Base-by-base conservation (phyloP, 805 yeast species). In the Maudiozyma serrabonitensis region DNA sequence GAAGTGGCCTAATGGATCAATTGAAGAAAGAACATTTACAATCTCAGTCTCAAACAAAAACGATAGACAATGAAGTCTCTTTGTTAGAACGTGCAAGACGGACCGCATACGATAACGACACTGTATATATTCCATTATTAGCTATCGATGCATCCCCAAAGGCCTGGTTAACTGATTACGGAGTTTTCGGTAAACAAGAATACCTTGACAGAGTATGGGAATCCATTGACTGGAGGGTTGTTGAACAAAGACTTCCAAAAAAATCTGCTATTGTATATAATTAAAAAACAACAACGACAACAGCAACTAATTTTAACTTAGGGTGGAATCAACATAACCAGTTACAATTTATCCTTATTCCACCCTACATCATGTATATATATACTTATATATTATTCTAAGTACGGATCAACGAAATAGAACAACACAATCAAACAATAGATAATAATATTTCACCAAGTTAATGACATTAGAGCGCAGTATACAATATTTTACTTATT, bases 111-210 rank as follows among this genome's bases (percentile, higher is more conserved):
- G 52, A 56, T 13, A 35, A 35, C 8, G 58, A 58, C 39, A 54
- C 57, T 2, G 56, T 46, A 23, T 70, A 72, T 57, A 69, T 77
- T 46, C 93, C 95, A 5, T 64, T 86, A 40, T 69, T 86, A 49
- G 82, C 87, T 21, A 73, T 86, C 44, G 91, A 85, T 64, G 84
- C 80, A 5, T 80, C 87, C 42, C 84, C 87, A 56, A 78, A 82
- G 56, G 78, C 79, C 49, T 86, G 82, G 71, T 65, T 84, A 46
- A 68, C 76, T 52, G 93, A 86, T 66, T 86, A 84, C 59, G 95
- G 95, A 48, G 85, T 83, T 12, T 83, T 74, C 62, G 93, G 93
- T 46, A 83, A 81, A 64, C 72, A 73, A 40, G 69, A 71, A 45
- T 86, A 84, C 61, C 69, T 86, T 59, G 74, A 80, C 52, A 80